These are phyloP conservation scores for Gossypium gossypioides DNA, from an alignment of 441 rosid species.

Conservation along the genomic window DNA sequence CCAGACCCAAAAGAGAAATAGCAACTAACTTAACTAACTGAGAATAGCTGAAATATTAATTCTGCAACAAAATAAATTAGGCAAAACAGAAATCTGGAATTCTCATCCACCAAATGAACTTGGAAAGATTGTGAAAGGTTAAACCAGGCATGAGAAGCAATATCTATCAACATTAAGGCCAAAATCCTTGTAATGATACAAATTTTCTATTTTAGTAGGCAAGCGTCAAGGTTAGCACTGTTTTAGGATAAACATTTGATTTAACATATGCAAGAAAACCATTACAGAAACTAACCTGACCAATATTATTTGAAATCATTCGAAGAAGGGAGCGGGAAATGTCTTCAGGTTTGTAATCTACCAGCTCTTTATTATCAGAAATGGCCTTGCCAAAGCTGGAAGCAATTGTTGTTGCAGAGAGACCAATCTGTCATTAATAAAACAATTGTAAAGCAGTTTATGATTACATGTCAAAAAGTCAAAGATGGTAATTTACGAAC, in stretches of 20 bases:
- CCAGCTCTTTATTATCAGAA: conserved; percentile 59
- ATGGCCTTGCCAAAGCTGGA: conserved; percentile 82
- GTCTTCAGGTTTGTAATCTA: conserved; percentile 65
- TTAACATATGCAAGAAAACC: not conserved
- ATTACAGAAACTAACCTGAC: conserved; percentile 44
- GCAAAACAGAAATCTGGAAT: not conserved
- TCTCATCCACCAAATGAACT: not conserved
- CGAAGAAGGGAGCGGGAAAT: conserved; percentile 56
- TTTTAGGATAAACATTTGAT: not conserved
- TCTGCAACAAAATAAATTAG: not conserved
- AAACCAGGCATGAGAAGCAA: not conserved
- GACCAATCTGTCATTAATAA: conserved; percentile 52
- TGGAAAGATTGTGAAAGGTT: not conserved
- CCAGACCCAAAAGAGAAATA: not conserved
- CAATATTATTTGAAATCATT: conserved; percentile 80
- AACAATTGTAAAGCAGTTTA: not conserved
- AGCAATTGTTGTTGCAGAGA: conserved; percentile 64
- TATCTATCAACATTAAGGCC: not conserved
- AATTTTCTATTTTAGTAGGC: not conserved
- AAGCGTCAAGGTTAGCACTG: not conserved
- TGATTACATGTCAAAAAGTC: conserved; percentile 5
- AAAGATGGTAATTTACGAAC: not conserved
- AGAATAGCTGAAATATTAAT: not conserved
- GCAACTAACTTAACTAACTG: not conserved
- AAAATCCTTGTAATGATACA: not conserved